Base-by-base conservation (phyloP, 163 green algal species). In the Scenedesmus sp. region DNA sequence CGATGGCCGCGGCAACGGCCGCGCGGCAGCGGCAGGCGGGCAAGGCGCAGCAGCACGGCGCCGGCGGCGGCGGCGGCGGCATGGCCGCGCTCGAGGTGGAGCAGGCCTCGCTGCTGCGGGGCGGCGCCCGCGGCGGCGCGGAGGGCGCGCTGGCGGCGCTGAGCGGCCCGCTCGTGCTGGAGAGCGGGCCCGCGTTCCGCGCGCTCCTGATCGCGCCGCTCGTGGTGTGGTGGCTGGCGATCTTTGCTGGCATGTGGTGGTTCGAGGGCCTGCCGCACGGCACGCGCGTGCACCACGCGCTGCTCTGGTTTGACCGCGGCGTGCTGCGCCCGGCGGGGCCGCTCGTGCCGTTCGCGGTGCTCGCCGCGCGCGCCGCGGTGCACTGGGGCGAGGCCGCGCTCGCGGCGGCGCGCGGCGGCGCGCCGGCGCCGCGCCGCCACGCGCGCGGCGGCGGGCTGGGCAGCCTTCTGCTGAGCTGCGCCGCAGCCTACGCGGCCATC, bases 251-350 rank as follows among this genome's bases (percentile, higher is more conserved):
- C 54, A 70, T 70, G 3, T 29, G 24, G 34, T n/a, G 53, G 11
- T 75, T 76, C 51, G 63, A 76, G 53, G 75, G 75, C n/a, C 51
- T 56, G 18, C 75, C 75, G 5, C 14, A 69, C 10, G 75, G 75
- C 15, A 24, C 65, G 28, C 66, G 28, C 24, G 31, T 81, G 13
- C 34, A 51, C 63, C 75, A 82, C n/a, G 39, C 39, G 5, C 60
- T 82, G 63, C 18, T 63, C 4, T 82, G 75, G 75, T 82, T 75
- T 63, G 75, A 82, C 63, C 22, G 28, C 15, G 63, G 63, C n/a
- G 9, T 82, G n/a, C 53, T 82, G 13, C n/a, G 75, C 18, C 75
- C 75, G 20, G 75, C 75, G 28, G 75, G 75, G 29, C 51, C 75
- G n/a, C 29, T 82, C 15, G 26, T 82, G 54, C 75, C 75, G 0